Evolutionary conservation across 2,329 filamentous ascomycete species (phyloP).

Genomic region (Phyllosticta paracitricarpa): DNA sequence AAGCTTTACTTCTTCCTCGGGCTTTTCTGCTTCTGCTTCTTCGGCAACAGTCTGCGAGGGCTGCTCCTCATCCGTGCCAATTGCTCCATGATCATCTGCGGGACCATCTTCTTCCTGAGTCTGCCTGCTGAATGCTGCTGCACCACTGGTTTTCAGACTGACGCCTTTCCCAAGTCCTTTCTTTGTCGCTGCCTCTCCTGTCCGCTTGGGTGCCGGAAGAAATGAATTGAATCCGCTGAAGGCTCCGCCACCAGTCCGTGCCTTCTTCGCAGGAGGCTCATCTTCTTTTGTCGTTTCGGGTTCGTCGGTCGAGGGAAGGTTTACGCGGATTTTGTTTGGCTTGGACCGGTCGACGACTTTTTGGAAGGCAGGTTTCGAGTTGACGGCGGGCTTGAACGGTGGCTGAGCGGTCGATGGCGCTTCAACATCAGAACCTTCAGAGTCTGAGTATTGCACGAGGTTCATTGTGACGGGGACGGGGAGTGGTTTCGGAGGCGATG

Average conservation of each 20-base stretch:
- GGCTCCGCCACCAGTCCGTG: conserved; percentile 51
- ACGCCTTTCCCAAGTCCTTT: conserved; percentile 46
- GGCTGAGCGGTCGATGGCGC: conserved; percentile 20
- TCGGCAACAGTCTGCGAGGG: conserved; percentile 20
- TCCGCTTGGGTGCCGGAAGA: conserved; percentile 70
- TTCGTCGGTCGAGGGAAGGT: conserved; percentile 49
- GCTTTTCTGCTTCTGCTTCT: conserved; percentile 42
- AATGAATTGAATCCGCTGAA: conserved; percentile 81
- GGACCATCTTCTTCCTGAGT: conserved; percentile 27
- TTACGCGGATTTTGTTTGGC: conserved; percentile 75
- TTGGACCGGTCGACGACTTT: conserved; percentile 75
- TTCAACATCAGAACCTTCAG: conserved; percentile 58
- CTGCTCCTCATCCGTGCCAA: conserved; percentile 13
- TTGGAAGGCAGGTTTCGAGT: conserved; percentile 54
- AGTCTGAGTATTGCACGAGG: conserved; percentile 77
- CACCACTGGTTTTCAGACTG: conserved; percentile 71
- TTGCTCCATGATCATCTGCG: conserved; percentile 21
- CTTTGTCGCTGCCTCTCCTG: conserved; percentile 19
- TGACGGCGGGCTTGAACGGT: conserved; percentile 26
- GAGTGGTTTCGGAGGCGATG: neutral
- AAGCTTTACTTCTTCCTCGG: conserved; percentile 50
- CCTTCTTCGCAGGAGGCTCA: conserved; percentile 60
- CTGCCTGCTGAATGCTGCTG: conserved; percentile 68
- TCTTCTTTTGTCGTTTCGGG: conserved; percentile 18
- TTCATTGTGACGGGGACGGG: conserved; percentile 45